These are phyloP conservation scores for Scedosporium dehoogii DNA, from an alignment of 2,329 filamentous ascomycete genomes.

Conservation along the genomic window DNA sequence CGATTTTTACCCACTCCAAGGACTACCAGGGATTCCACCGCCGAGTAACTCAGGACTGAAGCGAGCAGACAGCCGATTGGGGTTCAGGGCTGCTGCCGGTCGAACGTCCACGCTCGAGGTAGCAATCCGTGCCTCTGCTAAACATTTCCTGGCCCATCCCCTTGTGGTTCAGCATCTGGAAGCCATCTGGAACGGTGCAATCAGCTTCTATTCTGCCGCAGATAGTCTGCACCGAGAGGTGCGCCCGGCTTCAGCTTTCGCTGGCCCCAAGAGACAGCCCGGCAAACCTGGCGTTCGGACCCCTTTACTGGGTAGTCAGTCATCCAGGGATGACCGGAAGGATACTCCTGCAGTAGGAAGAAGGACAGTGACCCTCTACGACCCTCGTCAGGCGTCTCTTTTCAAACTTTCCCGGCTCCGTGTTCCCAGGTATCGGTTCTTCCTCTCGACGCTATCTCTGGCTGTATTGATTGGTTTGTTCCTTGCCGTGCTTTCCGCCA, in stretches of 20 bases:
- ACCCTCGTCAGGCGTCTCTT: conserved; percentile 78
- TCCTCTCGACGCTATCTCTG: conserved; percentile 81
- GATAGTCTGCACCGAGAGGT: conserved; percentile 65
- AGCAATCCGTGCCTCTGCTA: conserved; percentile 84
- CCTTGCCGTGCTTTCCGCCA: conserved; percentile 66
- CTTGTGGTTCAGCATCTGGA: conserved; percentile 91
- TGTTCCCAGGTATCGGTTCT: conserved; percentile 83
- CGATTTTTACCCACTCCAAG: conserved; percentile 88
- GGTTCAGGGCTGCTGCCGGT: conserved; percentile 47
- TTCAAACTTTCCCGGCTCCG: conserved; percentile 86
- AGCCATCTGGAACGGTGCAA: conserved; percentile 91
- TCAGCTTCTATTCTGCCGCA: conserved; percentile 85
- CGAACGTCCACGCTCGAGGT: conserved; percentile 87
- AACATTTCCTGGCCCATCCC: conserved; percentile 85
- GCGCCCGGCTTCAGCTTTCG: conserved; percentile 4
- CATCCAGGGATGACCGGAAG: conserved; percentile 14
- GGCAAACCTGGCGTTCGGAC: conserved; percentile 35
- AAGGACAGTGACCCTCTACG: conserved; percentile 77
- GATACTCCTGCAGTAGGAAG: conserved; percentile 25
- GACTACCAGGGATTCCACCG: conserved; percentile 45
- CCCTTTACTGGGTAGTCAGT: conserved; percentile 36
- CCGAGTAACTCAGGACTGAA: conserved; percentile 15
- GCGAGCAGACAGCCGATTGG: conserved; percentile 27
- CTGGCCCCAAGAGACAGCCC: conserved; percentile 13
- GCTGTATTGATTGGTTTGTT: conserved; percentile 79